Conservation (phyloP, 179 eudicot species). For the Nepenthes alata region DNA sequence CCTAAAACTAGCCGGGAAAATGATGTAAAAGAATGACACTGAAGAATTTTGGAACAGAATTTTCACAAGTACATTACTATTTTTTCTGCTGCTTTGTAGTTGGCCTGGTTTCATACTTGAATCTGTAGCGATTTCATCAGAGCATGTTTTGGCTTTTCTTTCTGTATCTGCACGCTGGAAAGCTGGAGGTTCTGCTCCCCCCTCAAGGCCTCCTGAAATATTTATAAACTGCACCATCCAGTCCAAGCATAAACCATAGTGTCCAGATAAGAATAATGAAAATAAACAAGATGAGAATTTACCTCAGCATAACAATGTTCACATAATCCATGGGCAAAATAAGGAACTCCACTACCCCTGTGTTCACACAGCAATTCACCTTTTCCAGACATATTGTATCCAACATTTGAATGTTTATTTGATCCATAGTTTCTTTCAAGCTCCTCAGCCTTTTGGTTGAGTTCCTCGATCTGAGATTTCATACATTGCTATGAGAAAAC, state of each 20-base stretch:
- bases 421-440: conserved; percentile 23
- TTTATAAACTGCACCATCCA: conserved; percentile 37
- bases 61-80: conserved; percentile 9
- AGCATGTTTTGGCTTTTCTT: conserved; percentile 29
- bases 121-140: conserved; percentile 18
- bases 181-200: conserved; percentile 90
- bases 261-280: not conserved
- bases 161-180: conserved; percentile 84
- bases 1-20: too few relatives aligned
- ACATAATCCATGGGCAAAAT: conserved; percentile 79
- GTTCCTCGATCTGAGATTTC: conserved; percentile 61
- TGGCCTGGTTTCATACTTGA: conserved; percentile 11
- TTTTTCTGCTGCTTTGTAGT: conserved; percentile 8
- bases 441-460: conserved; percentile 46
- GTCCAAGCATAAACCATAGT: conserved; percentile 4
- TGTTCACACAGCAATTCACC: conserved; percentile 69
- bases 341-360: conserved; percentile 35
- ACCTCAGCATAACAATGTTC: conserved; percentile 58
- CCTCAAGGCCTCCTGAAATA: conserved; percentile 82
- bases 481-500: not conserved
- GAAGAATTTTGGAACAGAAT: not conserved
- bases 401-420: conserved; percentile 10
- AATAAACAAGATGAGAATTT: conserved; percentile 11
- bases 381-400: conserved; percentile 13
- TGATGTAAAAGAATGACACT: not conserved